These are phyloP conservation scores for Globisporangium okanoganense DNA, from an alignment of 352 stramenopile species.

Conservation along the genomic window DNA sequence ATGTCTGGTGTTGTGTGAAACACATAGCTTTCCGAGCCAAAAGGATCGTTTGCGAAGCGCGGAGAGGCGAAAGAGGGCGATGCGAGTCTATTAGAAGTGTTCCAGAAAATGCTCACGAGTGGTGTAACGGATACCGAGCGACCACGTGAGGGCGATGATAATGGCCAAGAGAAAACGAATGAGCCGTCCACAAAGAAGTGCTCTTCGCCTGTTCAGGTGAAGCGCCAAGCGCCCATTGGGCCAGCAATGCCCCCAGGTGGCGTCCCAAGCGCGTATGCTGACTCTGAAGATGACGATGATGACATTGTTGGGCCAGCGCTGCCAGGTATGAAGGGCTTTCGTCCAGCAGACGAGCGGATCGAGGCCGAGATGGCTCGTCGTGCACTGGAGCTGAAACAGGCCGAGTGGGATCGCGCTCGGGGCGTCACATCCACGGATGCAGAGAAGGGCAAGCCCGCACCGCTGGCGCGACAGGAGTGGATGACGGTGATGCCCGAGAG, in stretches of 20 bases:
- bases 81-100: slow-evolving; percentile 43
- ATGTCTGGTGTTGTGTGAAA: not conserved
- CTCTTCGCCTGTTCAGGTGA: not conserved
- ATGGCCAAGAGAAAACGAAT: not conserved
- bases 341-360: slow-evolving; percentile 55
- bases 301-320: slow-evolving; percentile 63
- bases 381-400: slow-evolving; percentile 52
- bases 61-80: slow-evolving; percentile 10
- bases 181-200: not conserved
- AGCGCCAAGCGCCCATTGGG: slow-evolving; percentile 40
- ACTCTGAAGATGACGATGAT: slow-evolving; percentile 47
- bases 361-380: slow-evolving; percentile 70
- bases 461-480: slow-evolving; percentile 61
- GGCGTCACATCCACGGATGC: slow-evolving; percentile 13
- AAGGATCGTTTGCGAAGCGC: slow-evolving; percentile 48
- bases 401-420: slow-evolving; percentile 54
- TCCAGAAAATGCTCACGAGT: slow-evolving; percentile 39
- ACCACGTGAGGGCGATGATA: not conserved
- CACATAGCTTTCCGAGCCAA: slow-evolving; percentile 39
- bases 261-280: not conserved
- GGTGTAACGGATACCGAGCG: not conserved
- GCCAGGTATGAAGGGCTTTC: slow-evolving; percentile 76
- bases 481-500: slow-evolving; percentile 85
- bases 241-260: slow-evolving; percentile 38
- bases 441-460: slow-evolving; percentile 4